Base-by-base conservation (phyloP, 345 rosid genomes). In the Boechera divaricarpa region DNA sequence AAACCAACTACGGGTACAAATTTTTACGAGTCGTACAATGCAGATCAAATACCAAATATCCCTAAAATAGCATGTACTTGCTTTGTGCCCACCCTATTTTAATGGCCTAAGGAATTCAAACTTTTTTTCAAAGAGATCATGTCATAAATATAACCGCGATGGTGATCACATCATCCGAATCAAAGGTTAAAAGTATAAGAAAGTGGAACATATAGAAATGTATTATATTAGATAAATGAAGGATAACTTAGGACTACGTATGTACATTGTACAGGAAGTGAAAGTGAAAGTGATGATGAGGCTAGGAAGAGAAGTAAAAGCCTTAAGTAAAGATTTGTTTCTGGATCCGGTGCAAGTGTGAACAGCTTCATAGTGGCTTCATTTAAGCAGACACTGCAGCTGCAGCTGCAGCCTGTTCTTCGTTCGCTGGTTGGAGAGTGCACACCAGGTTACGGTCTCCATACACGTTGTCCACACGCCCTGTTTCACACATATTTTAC, bases 241-340 rank as follows among this genome's bases (percentile, higher is more conserved):
- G 24, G 54, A 57, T 42, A 31, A 36, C 57, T 45, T 70, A 45
- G 26, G 15, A 70, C 67, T 58, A 58, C 21, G 35, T 70, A 70
- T 70, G 48, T 70, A 70, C 75, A 70, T 70, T 58, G 57, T 58
- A 45, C 55, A 58, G 35, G 36, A 45, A 70, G 10, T 33, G 24
- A 33, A 55, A 44, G 5, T 31, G 18, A 31, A 44, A 32, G 21
- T 29, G 54, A 41, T 42, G 45, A 33, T 32, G 47, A 12, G 24
- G 54, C 6, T 55, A 15, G 15, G 56, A 70, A 58, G 35, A 31
- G 21, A 45, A 33, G 33, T 33, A 45, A 69, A 67, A 67, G 33
- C 71, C 44, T 1, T 16, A 58, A 58, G 12, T 38, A 68, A 68
- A 13, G 3, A 33, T 69, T 26, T 54, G 48, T 12, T 36, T 67